Percentiles rank a stretch among this genome's conserved stretches.
Evolutionary conservation across 768 basidiomycete genomes (phyloP).

Genomic region (Mycena sanguinolenta): DNA sequence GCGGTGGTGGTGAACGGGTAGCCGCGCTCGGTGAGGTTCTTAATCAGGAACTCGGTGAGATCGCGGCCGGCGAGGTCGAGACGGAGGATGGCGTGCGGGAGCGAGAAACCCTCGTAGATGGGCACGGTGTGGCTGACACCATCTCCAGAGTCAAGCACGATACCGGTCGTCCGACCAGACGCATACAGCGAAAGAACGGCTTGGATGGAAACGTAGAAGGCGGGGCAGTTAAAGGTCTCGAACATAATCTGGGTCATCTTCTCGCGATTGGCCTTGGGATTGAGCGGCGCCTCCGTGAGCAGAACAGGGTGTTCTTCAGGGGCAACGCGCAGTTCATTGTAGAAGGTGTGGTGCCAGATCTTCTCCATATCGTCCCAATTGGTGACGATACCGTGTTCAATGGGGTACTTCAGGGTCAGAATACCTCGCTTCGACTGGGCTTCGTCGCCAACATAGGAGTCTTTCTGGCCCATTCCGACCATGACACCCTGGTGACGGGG

Average conservation of each 20-base stretch:
- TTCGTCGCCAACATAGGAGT: conserved; percentile 83
- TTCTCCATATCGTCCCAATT: conserved; percentile 41
- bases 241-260: conserved; percentile 87
- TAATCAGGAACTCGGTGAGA: conserved; percentile 71
- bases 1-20: conserved; percentile 84
- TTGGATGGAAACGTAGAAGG: conserved; percentile 81
- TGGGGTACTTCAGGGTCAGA: conserved; percentile 83
- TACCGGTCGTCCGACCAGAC: conserved; percentile 79
- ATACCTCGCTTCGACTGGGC: conserved; percentile 83
- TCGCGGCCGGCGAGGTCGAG: conserved; percentile 78
- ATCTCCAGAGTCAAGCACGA: conserved; percentile 82
- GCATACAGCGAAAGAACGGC: conserved; percentile 79
- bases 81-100: conserved; percentile 78
- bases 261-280: conserved; percentile 80
- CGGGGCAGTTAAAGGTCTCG: conserved; percentile 81
- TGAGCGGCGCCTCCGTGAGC: conserved; percentile 78
- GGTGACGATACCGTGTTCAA: conserved; percentile 46
- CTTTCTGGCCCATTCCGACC: conserved; percentile 85
- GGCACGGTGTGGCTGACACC: conserved; percentile 81
- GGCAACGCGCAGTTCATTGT: conserved; percentile 82
- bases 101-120: conserved; percentile 80
- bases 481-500: conserved; percentile 82
- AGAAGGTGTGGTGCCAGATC: conserved; percentile 68
- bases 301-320: conserved; percentile 82
- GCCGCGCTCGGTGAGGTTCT: conserved; percentile 77